Evolutionary conservation across 768 basidiomycete species (phyloP), one percentile per base, ranked within the genome.

Genomic region (Boletus sp.): DNA sequence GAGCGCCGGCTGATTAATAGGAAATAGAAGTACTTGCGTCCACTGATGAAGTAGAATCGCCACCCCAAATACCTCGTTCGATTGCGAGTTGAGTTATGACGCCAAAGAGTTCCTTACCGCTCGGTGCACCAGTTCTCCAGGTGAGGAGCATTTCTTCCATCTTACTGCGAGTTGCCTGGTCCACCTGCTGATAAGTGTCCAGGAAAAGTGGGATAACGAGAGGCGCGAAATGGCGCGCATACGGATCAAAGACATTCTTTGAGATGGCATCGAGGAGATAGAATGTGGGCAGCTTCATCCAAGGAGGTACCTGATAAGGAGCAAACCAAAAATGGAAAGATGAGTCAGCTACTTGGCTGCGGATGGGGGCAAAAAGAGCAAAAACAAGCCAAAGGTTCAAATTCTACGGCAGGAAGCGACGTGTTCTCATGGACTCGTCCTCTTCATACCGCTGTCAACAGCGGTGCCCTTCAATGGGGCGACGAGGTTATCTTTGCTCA

Each of bases 111-210:
- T 95, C 90, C 49, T 83, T 83, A 34, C 90, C 83, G 33, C 78
- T 80, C 3, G 90, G 88, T 14, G 88, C 86, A 15, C 92, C 93
- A 23, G 84, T 88, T 38, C 94, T 81, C 97, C 97, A 99, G 7
- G 97, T 96, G 29, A 90, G 72, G 14, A 98, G 82, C 86, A 99
- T 93, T 72, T 99, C 97, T 68, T 96, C 93, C 91, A 99, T 95
- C 72, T 98, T 98, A 69, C 84, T 83, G 56, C 89, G 85, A 25
- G 92, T 96, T 39, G 72, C 73, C 47, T 84, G 83, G 67, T 97
- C 94, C 60, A 97, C 95, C 62, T 84, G 80, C 43, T 82, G 79
- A 72, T 98, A 98, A 29, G 94, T 87, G 59, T 90, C 84, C 60
- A 97, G 77, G 74, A 94, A 98, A 17, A 95, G 74, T 21, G 84